Evolutionary conservation across 768 basidiomycete species (phyloP).

Genomic region (Amanita thiersii): DNA sequence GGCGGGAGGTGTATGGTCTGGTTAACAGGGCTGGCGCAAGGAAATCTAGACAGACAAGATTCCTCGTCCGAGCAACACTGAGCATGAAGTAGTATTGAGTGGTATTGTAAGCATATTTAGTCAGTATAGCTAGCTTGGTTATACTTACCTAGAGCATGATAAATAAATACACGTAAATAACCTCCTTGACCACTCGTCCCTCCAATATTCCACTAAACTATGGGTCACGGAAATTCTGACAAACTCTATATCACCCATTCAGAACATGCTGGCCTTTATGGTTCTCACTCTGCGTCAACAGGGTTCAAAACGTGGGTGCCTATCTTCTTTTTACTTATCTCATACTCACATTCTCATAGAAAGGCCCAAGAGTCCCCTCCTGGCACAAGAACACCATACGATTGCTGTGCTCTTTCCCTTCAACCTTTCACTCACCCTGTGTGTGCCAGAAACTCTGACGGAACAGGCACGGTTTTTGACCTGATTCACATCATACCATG

Average conservation of each 20-base stretch:
- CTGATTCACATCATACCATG: conserved; percentile 90
- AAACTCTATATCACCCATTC: conserved; percentile 88
- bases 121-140: background rate
- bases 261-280: conserved; percentile 75
- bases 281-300: conserved; percentile 73
- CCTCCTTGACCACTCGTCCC: too few species aligned
- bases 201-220: conserved; percentile 25
- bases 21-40: conserved; percentile 27
- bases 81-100: conserved; percentile 3
- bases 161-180: background rate
- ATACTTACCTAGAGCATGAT: background rate
- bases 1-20: conserved; percentile 2
- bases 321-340: conserved; percentile 4
- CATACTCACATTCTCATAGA: conserved; percentile 25
- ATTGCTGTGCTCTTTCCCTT: conserved; percentile 87
- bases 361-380: conserved; percentile 64
- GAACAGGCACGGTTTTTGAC: conserved; percentile 79
- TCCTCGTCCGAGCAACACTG: conserved; percentile 16
- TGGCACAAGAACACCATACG: conserved; percentile 67
- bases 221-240: conserved; percentile 85
- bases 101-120: background rate
- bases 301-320: conserved; percentile 59
- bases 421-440: conserved; percentile 89
- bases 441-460: conserved; percentile 74
- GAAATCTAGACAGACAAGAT: conserved; percentile 30